Base-by-base conservation (phyloP, 208 protist genomes). In the Angomonas desouzai region DNA sequence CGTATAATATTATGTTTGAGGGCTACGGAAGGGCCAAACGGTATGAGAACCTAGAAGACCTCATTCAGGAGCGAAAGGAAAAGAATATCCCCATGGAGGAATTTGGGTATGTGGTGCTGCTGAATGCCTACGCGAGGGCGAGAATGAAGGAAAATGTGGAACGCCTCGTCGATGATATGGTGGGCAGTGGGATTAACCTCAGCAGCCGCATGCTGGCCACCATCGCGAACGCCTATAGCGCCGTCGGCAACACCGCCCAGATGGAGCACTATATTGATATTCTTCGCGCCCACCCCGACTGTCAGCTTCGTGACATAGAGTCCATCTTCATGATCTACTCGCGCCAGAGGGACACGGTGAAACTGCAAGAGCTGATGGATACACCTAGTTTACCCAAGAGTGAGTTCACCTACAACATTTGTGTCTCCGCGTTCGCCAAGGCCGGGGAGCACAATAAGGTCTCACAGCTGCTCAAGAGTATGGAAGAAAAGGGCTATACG, bases 1-100 rank as follows among this genome's bases (percentile, higher is more conserved):
- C 91, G 1, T 96, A 86, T 69, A 96, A 96, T 70, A 94, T 96
- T 55, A 70, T 96, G 27, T 79, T 91, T 62, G 88, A 94, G 16
- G 91, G 91, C 34, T 96, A 94, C 71, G 88, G 91, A 2, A 81
- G 88, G 1, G 88, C 91, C 1, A 89, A 91, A 61, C 79, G 89
- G 4, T 94, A 83, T 59, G 89, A 96, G 60, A 82, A 84, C 55
- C 70, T 96, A 48, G 74, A 79, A 48, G 88, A 94, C 62, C 65
- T 96, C 4, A 68, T 94, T 29, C 65, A 81, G 48, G 84, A 96
- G 64, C 86, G 91, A 13, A 77, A 76, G 51, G 65, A 58, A 23
- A 84, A 81, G 36, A 65, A 78, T 28, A 92, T 96, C 36, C 57
- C 81, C 2, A 91, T 96, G 79, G 88, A 96, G 58, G 88, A 96